Conservation (phyloP, 2,329 filamentous ascomycete genomes). For the Penicillium brevicompactum region DNA sequence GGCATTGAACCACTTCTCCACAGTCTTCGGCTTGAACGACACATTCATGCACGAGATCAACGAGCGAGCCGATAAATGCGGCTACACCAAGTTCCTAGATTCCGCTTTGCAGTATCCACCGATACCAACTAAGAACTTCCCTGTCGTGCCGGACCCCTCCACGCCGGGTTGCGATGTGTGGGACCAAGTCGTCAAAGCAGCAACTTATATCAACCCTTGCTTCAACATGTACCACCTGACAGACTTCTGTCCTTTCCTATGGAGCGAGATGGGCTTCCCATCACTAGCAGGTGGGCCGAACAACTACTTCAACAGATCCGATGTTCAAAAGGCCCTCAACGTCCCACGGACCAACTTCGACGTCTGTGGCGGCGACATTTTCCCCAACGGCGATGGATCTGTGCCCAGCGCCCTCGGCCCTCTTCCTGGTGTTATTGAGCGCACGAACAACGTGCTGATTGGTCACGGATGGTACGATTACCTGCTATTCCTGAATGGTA, state of each 20-base stretch:
- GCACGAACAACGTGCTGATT: constrained; percentile 72
- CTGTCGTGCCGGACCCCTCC: constrained; percentile 46
- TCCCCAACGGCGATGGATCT: constrained; percentile 54
- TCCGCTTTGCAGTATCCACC: constrained; percentile 65
- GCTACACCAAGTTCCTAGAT: constrained; percentile 46
- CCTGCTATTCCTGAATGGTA: constrained; percentile 68
- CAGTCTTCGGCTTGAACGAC: constrained; percentile 46
- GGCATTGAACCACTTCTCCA: constrained; percentile 44
- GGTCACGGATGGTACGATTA: constrained; percentile 72
- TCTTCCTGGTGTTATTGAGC: constrained; percentile 72
- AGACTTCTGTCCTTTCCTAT: constrained; percentile 69
- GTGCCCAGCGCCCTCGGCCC: constrained; percentile 33
- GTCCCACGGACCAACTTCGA: constrained; percentile 52
- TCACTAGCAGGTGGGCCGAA: constrained; percentile 64
- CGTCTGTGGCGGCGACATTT: constrained; percentile 39
- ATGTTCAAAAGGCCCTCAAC: constrained; percentile 69
- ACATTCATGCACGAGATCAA: constrained; percentile 44
- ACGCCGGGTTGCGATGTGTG: constrained; percentile 60
- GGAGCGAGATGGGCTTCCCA: constrained; percentile 68
- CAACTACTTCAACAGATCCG: constrained; percentile 70
- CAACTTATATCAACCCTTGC: constrained; percentile 68
- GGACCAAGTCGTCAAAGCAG: constrained; percentile 57
- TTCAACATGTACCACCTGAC: constrained; percentile 75
- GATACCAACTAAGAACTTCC: constrained; percentile 58
- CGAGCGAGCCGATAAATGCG: constrained; percentile 44